A percentile compares a stretch with the other conserved stretches of the same genome.
These are phyloP conservation scores for Pythium pyrilobum DNA, from an alignment of 352 stramenopile genomes.

Conservation along the genomic window DNA sequence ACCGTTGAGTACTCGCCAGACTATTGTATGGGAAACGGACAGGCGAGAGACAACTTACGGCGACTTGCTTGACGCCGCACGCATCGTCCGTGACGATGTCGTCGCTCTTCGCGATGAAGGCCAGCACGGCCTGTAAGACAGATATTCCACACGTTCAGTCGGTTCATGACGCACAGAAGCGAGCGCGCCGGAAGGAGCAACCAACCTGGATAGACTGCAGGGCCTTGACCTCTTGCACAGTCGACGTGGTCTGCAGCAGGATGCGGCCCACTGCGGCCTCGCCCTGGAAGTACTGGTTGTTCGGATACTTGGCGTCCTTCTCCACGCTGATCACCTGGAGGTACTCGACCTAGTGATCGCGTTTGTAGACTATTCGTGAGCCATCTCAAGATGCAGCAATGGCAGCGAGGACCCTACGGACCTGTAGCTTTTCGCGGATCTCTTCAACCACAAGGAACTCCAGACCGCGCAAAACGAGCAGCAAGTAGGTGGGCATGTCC, in stretches of 20 bases:
- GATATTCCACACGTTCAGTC: background rate
- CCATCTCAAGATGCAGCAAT: too few species aligned
- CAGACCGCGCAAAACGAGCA: slow-evolving; percentile 73
- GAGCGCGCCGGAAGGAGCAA: too few species aligned
- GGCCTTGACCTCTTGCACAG: slow-evolving; percentile 37
- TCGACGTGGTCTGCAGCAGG: slow-evolving; percentile 51
- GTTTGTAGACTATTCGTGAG: too few species aligned
- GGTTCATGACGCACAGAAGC: background rate
- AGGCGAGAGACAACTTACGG: slow-evolving; percentile 25
- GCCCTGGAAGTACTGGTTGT: slow-evolving; percentile 69
- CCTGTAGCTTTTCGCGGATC: slow-evolving; percentile 62
- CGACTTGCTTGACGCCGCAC: slow-evolving; percentile 52
- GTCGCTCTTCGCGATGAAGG: slow-evolving; percentile 50
- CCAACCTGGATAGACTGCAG: slow-evolving; percentile 46
- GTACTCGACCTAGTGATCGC: slow-evolving; percentile 58
- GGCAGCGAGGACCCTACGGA: too few species aligned
- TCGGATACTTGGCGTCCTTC: slow-evolving; percentile 38
- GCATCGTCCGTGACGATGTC: slow-evolving; percentile 44
- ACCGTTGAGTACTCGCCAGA: too few species aligned
- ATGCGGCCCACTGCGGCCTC: slow-evolving; percentile 66
- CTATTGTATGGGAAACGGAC: background rate
- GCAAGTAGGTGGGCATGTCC: slow-evolving; percentile 44
- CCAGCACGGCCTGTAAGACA: slow-evolving; percentile 38
- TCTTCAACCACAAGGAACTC: slow-evolving; percentile 65
- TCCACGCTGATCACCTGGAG: slow-evolving; percentile 64